A percentile compares a stretch with the other conserved stretches of the same genome.
phyloP scores from a whole-genome alignment of 352 stramenopile genomes.

The Phytophthora constricta region DNA sequence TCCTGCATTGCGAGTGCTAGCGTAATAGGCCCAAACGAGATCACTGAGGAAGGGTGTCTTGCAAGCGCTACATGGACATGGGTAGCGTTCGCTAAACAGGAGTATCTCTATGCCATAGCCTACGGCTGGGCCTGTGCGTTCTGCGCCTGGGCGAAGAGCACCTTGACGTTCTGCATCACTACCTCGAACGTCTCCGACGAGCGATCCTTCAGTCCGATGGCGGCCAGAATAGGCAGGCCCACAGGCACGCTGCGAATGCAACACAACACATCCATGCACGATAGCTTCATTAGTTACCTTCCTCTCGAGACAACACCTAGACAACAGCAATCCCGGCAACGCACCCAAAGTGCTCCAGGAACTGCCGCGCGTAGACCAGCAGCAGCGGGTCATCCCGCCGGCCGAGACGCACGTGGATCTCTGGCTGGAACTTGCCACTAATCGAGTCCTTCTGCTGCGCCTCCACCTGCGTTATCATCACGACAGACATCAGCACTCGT shows the following conservation, averaged over 20 bases:
- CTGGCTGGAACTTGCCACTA: constrained; percentile 76
- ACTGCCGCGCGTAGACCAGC: constrained; percentile 83
- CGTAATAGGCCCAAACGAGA: no score
- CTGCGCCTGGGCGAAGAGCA: constrained; percentile 45
- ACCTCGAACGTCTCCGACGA: constrained; percentile 76
- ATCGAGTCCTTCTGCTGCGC: constrained; percentile 79
- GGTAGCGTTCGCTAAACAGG: no score
- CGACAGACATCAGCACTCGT: no score
- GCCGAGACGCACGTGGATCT: constrained; percentile 80
- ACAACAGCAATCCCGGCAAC: constrained; percentile 13
- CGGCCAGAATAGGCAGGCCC: constrained; percentile 70
- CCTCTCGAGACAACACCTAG: neutral
- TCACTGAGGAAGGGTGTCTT: no score
- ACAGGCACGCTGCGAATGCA: constrained; percentile 51
- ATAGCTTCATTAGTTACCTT: no score
- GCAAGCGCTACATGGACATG: no score
- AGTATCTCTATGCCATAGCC: neutral
- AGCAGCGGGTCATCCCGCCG: constrained; percentile 82
- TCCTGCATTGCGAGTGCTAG: no score
- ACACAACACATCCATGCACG: neutral
- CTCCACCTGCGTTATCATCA: constrained; percentile 80
- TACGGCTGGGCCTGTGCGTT: constrained; percentile 20
- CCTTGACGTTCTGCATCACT: constrained; percentile 71
- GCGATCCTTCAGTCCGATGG: constrained; percentile 81
- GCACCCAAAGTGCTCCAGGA: constrained; percentile 88